These are phyloP conservation scores for Fusarium sp. DNA, from an alignment of 2,329 filamentous ascomycete species.

Conservation along the genomic window DNA sequence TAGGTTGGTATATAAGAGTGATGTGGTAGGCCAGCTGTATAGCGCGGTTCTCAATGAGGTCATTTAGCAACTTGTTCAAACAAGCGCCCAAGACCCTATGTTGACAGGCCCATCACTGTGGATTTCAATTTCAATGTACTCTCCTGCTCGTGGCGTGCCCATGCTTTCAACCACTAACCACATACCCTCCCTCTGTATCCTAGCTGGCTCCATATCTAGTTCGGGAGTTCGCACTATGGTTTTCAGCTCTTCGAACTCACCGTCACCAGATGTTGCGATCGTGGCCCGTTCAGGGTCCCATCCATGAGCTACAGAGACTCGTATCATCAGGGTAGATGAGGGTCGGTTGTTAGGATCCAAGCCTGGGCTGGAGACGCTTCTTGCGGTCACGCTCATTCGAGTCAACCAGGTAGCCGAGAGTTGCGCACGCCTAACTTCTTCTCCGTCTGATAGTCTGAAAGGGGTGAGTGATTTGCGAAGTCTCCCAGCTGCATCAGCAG, in stretches of 20 bases:
- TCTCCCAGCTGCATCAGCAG: slow-evolving; percentile 80
- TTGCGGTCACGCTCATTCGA: slow-evolving; percentile 59
- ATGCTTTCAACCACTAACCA: slow-evolving; percentile 89
- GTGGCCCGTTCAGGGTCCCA: slow-evolving; percentile 76
- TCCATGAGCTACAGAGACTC: slow-evolving; percentile 79
- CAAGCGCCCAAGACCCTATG: slow-evolving; percentile 59
- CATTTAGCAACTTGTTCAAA: slow-evolving; percentile 21
- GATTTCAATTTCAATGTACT: slow-evolving; percentile 66
- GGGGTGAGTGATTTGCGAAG: slow-evolving; percentile 71
- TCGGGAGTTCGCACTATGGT: slow-evolving; percentile 77
- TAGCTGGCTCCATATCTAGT: slow-evolving; percentile 78
- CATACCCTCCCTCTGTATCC: slow-evolving; percentile 68
- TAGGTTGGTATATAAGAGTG: neutral
- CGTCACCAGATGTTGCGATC: slow-evolving; percentile 76
- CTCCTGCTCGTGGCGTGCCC: slow-evolving; percentile 62
- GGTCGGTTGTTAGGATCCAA: slow-evolving; percentile 28
- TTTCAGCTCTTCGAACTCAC: slow-evolving; percentile 78
- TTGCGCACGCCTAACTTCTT: slow-evolving; percentile 57
- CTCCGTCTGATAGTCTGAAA: slow-evolving; percentile 63
- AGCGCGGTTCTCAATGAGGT: neutral
- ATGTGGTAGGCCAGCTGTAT: neutral
- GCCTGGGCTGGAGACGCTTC: slow-evolving; percentile 49
- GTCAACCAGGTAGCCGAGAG: slow-evolving; percentile 66
- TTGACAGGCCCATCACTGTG: slow-evolving; percentile 63
- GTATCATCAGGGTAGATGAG: slow-evolving; percentile 68